Conservation (phyloP, 495 filamentous ascomycete species). For the Xylaria grammica region DNA sequence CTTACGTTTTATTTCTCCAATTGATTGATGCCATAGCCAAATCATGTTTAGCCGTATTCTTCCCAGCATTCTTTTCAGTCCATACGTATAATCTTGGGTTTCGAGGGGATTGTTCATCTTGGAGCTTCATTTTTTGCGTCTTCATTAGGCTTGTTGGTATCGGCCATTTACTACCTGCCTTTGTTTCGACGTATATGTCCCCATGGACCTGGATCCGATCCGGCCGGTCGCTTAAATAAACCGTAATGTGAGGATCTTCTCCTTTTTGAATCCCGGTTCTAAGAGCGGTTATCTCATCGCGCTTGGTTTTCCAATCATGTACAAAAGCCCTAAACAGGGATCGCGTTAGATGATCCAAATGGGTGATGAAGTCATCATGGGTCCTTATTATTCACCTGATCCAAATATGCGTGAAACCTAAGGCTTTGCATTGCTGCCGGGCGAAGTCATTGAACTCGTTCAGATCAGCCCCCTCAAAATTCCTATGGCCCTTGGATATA, state of each 20-base stretch:
- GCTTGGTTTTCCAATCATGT: background rate
- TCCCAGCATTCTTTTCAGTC: background rate
- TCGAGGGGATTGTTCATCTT: background rate
- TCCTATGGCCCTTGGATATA: background rate
- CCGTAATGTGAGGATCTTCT: background rate
- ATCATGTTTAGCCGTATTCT: background rate
- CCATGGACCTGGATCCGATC: background rate
- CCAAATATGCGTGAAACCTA: background rate
- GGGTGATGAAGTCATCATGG: background rate
- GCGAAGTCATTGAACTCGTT: background rate
- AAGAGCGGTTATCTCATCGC: background rate
- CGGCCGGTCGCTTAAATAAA: background rate
- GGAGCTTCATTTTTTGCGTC: background rate
- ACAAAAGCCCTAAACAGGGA: background rate
- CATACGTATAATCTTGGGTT: background rate
- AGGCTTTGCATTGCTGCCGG: background rate
- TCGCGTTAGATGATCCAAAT: background rate
- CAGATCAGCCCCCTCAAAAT: background rate
- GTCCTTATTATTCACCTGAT: background rate
- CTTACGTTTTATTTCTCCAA: background rate
- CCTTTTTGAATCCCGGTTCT: background rate
- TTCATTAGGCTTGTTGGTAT: background rate
- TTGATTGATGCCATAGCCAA: background rate
- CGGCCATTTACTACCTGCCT: background rate
- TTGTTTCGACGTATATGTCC: background rate